phyloP scores from a whole-genome alignment of 768 basidiomycete species.

The Auriscalpium microsporum region DNA sequence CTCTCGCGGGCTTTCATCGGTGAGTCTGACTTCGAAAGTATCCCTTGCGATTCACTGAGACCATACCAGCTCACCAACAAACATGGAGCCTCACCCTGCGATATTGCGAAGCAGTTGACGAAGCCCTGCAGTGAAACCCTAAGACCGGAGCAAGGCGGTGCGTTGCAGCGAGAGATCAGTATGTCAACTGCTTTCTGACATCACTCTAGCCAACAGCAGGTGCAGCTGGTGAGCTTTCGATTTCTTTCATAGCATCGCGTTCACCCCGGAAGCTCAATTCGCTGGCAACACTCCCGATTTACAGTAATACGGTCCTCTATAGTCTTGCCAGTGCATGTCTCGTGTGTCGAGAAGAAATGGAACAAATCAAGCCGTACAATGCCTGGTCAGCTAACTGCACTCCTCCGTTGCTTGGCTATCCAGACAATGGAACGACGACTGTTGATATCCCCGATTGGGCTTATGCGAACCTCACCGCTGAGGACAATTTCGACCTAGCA shows the following conservation, averaged over 20 bases:
- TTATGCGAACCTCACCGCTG: not conserved
- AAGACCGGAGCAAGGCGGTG: too few species aligned
- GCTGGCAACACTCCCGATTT: not conserved
- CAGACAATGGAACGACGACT: not conserved
- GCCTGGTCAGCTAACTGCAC: not conserved
- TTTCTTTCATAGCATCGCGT: not conserved
- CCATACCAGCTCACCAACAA: not conserved
- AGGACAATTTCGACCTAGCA: not conserved
- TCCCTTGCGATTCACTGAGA: too few species aligned
- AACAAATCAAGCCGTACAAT: not conserved
- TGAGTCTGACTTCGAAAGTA: too few species aligned
- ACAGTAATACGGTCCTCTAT: not conserved
- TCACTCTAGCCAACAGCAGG: not conserved
- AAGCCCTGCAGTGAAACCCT: not conserved
- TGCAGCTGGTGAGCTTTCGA: not conserved
- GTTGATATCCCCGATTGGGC: conserved; percentile 1
- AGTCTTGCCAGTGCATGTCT: not conserved
- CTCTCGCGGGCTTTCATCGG: too few species aligned
- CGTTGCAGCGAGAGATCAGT: not conserved
- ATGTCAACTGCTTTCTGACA: not conserved
- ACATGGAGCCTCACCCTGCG: not conserved
- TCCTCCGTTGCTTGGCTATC: not conserved
- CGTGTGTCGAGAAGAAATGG: not conserved
- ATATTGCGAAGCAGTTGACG: not conserved
- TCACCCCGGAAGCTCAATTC: not conserved